Percentiles rank a stretch among this genome's conserved stretches.
These are phyloP conservation scores for Daldinia caldariorum DNA, from an alignment of 495 filamentous ascomycete genomes.

Conservation along the genomic window DNA sequence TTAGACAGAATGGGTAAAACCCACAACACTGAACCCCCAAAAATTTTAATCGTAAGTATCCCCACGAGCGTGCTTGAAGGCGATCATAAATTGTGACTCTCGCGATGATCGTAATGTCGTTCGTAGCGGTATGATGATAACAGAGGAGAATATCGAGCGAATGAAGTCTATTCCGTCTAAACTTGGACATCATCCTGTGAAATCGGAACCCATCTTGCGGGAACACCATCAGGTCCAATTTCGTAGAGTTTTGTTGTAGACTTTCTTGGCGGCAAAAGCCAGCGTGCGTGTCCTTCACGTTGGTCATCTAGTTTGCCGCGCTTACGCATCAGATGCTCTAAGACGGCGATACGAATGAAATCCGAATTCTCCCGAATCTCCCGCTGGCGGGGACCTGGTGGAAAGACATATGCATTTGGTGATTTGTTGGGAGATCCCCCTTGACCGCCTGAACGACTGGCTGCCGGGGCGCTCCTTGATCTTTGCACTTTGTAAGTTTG, in stretches of 20 bases:
- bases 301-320: conserved; percentile 88
- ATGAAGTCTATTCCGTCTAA: background rate
- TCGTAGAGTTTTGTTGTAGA: conserved; percentile 61
- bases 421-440: conserved; percentile 51
- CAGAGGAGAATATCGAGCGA: background rate
- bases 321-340: conserved; percentile 98
- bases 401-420: conserved; percentile 45
- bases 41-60: conserved; percentile 1
- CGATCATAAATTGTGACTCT: conserved; percentile 11
- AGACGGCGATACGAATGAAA: conserved; percentile 91
- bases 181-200: conserved; percentile 33
- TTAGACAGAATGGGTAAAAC: conserved; percentile 2
- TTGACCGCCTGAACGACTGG: conserved; percentile 47
- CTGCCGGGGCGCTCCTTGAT: conserved; percentile 53
- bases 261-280: conserved; percentile 89
- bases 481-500: conserved; percentile 76
- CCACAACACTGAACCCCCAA: conserved; percentile 16
- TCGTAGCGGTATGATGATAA: conserved; percentile 1
- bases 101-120: conserved; percentile 19
- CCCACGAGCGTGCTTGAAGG: conserved; percentile 2
- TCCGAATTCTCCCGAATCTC: conserved; percentile 93
- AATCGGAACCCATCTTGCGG: conserved; percentile 60
- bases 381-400: conserved; percentile 73
- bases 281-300: conserved; percentile 80
- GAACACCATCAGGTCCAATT: conserved; percentile 62